Conservation (phyloP, 1,284 basidiomycete species). For the Cryptococcus sp. region DNA sequence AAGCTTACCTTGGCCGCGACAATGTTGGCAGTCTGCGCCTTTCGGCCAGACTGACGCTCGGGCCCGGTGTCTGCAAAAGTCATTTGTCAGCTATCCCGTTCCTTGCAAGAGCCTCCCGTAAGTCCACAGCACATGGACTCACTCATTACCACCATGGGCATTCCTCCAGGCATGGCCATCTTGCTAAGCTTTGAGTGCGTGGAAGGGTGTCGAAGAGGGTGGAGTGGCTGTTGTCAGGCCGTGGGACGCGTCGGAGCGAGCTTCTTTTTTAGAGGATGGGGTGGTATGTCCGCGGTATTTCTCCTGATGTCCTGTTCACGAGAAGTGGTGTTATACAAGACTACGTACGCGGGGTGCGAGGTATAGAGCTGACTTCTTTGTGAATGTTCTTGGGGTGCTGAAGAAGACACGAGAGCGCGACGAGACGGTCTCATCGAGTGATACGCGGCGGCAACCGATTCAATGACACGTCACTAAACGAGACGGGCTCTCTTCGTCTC, state of each 20-base stretch:
- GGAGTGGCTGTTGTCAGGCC: not conserved
- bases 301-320: too few species aligned
- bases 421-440: not conserved
- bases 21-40: conserved; percentile 96
- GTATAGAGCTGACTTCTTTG: conserved; percentile 4
- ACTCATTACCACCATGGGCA: conserved; percentile 55
- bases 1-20: conserved; percentile 82
- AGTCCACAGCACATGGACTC: conserved; percentile 23
- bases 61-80: conserved; percentile 79
- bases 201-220: not conserved
- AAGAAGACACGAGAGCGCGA: conserved; percentile 16
- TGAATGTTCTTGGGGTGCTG: conserved; percentile 7
- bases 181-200: conserved; percentile 2
- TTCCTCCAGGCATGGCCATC: conserved; percentile 37
- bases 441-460: not conserved
- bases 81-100: conserved; percentile 9
- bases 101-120: not conserved
- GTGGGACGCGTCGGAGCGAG: conserved; percentile 4
- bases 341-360: not conserved
- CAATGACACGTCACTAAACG: conserved; percentile 5
- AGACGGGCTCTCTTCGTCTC: not conserved
- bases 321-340: too few species aligned
- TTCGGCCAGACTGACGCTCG: conserved; percentile 87
- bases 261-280: conserved; percentile 4
- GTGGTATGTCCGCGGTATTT: too few species aligned